Evolutionary conservation across 176 grass and related monocot genomes (phyloP).

Genomic region (barley (Hordeum vulgare)): MorexV3_pseudomolecules_assembly NC_058518.1:106367733-106368232

Average conservation of each 20-base stretch:
- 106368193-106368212: neutral
- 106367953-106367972: neutral
- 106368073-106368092: slow-evolving; percentile 1
- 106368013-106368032: neutral
- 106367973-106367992: neutral
- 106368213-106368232: neutral
- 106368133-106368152: slow-evolving; percentile 94
- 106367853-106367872: slow-evolving; percentile 88
- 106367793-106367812: slow-evolving; percentile 84
- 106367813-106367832: slow-evolving; percentile 93
- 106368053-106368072: neutral
- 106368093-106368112: slow-evolving; percentile 5
- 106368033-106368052: slow-evolving; percentile 6
- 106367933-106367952: neutral
- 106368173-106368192: slow-evolving; percentile 3
- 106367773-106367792: slow-evolving; percentile 16
- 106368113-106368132: slow-evolving; percentile 94
- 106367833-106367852: slow-evolving; percentile 99
- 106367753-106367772: slow-evolving; percentile 2
- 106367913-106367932: neutral
- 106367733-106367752: slow-evolving; percentile 12
- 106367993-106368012: neutral
- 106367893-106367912: neutral
- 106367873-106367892: slow-evolving; percentile 35
- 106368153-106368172: slow-evolving; percentile 99